Evolutionary conservation across 2,329 filamentous ascomycete genomes (phyloP).

Genomic region (Fusarium foetens): DNA sequence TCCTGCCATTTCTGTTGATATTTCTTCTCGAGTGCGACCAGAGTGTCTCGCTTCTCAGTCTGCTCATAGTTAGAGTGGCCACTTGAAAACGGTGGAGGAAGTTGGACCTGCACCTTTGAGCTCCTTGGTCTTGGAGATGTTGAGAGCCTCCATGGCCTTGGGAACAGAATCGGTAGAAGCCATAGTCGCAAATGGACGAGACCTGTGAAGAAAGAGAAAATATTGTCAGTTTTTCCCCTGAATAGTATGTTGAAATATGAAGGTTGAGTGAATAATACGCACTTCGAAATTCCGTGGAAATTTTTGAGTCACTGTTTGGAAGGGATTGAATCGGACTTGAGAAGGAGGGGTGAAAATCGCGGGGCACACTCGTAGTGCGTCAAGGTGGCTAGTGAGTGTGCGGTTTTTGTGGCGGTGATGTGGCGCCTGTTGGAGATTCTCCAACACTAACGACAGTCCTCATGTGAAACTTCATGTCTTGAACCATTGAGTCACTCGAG

Average conservation of each 20-base stretch:
- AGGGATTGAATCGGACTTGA: constrained; percentile 33
- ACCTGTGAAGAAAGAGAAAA: constrained; percentile 13
- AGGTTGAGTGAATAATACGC: constrained; percentile 4
- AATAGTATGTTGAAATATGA: not conserved
- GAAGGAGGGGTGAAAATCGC: constrained; percentile 52
- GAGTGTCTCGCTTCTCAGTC: constrained; percentile 87
- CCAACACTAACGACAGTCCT: constrained; percentile 13
- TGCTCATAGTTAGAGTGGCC: constrained; percentile 49
- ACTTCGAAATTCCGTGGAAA: constrained; percentile 43
- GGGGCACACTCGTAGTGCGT: constrained; percentile 44
- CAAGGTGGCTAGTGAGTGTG: constrained; percentile 32
- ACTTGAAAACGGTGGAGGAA: constrained; percentile 1
- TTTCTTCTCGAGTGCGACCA: constrained; percentile 87
- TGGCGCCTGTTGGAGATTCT: constrained; percentile 37
- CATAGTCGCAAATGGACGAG: constrained; percentile 53
- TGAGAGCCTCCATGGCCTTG: constrained; percentile 62
- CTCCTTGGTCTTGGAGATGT: constrained; percentile 69
- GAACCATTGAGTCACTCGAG: constrained; percentile 20
- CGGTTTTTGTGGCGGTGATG: constrained; percentile 42
- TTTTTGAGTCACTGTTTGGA: constrained; percentile 48
- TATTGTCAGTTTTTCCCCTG: constrained; percentile 9
- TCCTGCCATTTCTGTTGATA: constrained; percentile 77
- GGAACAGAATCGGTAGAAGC: constrained; percentile 53
- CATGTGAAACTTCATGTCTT: constrained; percentile 8
- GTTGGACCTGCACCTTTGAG: constrained; percentile 62